Evolutionary conservation across 768 basidiomycete species (phyloP), one percentile per base, ranked within the genome.

Genomic region (Leccinum disarticulatum): DNA sequence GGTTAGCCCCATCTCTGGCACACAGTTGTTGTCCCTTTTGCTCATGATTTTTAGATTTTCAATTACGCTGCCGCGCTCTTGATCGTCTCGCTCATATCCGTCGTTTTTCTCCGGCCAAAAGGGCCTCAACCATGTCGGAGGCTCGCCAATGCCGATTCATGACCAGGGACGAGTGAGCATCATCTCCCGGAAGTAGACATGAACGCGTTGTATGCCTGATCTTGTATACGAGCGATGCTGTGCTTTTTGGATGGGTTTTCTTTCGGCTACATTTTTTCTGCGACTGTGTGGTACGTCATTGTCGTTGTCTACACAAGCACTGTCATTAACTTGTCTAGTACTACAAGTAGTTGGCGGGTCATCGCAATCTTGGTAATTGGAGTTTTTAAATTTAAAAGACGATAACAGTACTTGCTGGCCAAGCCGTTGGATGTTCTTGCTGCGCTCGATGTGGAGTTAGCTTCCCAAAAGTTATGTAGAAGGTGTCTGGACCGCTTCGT

Each of bases 151-250:
- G 51, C 51, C 52, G 47, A 60, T 14, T 15, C 0, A 13, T 50
- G 51, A 1, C 6, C 27, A 72, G 72, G 71, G 6, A 73, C 71
- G 55, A 65, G 65, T 15, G 64, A 67, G 35, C n/a, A 11, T 15
- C 62, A 33, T 11, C 67, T 72, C 1, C 57, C 60, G 4, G 28
- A 58, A 7, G 70, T 72, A 6, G 52, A 65, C 2, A 67, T 68
- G 64, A 15, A 66, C 7, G 54, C 49, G 17, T n/a, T 65, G 59
- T 73, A 73, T 36, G 64, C 64, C 15, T 68, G 50, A 63, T 50
- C 27, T 27, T 13, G 38, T 19, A 28, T 22, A 33, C 19, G 8
- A 56, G 15, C 8, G 19, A 7, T 36, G 28, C 6, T 15, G 27
- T 8, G 7, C 17, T 25, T 38, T 25, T 36, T 43, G 2, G 33